Base-by-base conservation (phyloP, 129 eudicot species). In the Escallonia herrerae region DNA sequence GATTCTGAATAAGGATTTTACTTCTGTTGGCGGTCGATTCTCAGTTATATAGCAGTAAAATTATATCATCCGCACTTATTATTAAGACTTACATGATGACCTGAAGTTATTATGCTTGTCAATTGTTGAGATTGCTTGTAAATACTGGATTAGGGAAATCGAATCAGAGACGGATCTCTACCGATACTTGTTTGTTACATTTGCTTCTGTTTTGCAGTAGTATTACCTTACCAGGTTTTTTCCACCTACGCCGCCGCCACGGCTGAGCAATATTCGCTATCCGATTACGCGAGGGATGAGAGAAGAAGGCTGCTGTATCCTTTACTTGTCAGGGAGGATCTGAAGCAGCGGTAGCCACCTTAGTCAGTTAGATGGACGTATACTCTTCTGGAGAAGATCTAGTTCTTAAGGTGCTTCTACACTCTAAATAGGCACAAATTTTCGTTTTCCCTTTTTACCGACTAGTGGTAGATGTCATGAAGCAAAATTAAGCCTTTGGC, bases 331-430 rank as follows among this genome's bases (percentile, higher is more conserved):
- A 72, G 50, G 13, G 80, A 82, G 84, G 79, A 71, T 77, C 45
- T 84, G 72, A 82, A 81, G 86, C 84, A 72, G 87, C 77, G 66
- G 56, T 56, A 13, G 56, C 74, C 8, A 57, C n/a, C 43, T 40
- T 65, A 22, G 33, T 22, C 33, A 22, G 33, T 22, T 22, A 70
- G 80, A 91, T 91, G 99, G 99, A 93, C 71, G 70, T 80, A 57
- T 81, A 82, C 71, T 93, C 96, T 65, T 85, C 89, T 58, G 91
- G 84, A 46, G 99, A 86, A 47, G 95, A 86, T 9, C 55, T 74
- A 12, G 69, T 83, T 66, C 62, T 82, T 62, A 93, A 93, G 95
- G 99, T 94, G 40, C n/a, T 43, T 47, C 14, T 51, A 51, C 12
- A 51, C 56, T n/a, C 58, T n/a, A 53, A 22, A 22, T 45, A 8